A percentile compares a stretch with the other conserved stretches of the same genome.
These are phyloP conservation scores for Pseudogymnoascus sp. DNA, from an alignment of 2,329 filamentous ascomycete species.

Conservation along the genomic window DNA sequence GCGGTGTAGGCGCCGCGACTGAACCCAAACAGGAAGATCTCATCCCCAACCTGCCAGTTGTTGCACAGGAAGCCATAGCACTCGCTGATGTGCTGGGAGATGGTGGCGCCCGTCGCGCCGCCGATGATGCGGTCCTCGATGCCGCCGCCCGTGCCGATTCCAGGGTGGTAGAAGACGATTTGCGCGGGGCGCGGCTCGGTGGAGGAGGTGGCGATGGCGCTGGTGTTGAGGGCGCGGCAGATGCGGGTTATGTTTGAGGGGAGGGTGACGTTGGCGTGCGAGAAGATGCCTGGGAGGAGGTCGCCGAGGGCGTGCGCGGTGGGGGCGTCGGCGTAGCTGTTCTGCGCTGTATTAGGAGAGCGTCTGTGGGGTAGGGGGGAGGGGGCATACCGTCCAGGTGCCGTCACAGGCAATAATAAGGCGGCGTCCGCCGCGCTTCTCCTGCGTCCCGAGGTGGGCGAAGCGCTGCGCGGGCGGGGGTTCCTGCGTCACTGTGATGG, in stretches of 20 bases:
- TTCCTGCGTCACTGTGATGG: neutral
- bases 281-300: neutral
- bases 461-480: neutral
- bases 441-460: neutral
- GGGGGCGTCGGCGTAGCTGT: conserved; percentile 5
- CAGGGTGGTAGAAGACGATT: conserved; percentile 53
- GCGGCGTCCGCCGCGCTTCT: conserved; percentile 11
- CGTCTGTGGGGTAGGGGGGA: neutral
- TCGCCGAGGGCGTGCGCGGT: neutral
- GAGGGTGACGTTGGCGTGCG: conserved; percentile 18
- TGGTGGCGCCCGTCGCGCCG: conserved; percentile 47
- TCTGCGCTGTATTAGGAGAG: neutral
- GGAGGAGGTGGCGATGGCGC: conserved; percentile 35
- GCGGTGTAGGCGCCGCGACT: conserved; percentile 35
- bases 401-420: conserved; percentile 27
- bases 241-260: conserved; percentile 55
- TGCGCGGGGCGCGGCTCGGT: conserved; percentile 33
- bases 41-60: conserved; percentile 34
- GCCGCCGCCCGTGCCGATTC: conserved; percentile 47
- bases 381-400: conserved; percentile 22
- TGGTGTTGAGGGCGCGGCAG: conserved; percentile 46
- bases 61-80: conserved; percentile 39
- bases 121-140: conserved; percentile 43
- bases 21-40: conserved; percentile 33
- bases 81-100: conserved; percentile 43